These are phyloP conservation scores for Venturia nashicola DNA, from an alignment of 2,329 filamentous ascomycete species.

Conservation along the genomic window DNA sequence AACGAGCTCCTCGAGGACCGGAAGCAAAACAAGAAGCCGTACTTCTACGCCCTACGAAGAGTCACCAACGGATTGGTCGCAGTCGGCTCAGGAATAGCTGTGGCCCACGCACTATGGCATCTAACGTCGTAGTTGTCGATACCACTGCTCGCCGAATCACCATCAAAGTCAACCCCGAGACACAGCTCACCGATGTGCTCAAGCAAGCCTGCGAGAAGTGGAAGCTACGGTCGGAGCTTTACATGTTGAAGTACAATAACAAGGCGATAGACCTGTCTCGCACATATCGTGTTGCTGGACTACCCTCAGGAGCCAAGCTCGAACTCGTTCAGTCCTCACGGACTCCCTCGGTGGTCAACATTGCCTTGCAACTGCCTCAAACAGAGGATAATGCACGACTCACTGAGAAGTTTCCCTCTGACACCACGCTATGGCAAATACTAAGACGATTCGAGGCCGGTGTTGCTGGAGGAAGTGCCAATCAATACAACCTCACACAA, in stretches of 20 bases:
- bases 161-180: slow-evolving; percentile 73
- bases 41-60: slow-evolving; percentile 9
- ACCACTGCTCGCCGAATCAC: slow-evolving; percentile 63
- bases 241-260: slow-evolving; percentile 81
- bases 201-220: slow-evolving; percentile 81
- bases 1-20: slow-evolving; percentile 9
- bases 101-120: slow-evolving; percentile 49
- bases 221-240: slow-evolving; percentile 58
- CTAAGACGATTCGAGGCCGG: slow-evolving; percentile 81
- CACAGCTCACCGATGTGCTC: slow-evolving; percentile 72
- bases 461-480: slow-evolving; percentile 41
- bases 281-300: slow-evolving; percentile 70
- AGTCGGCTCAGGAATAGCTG: slow-evolving; percentile 7
- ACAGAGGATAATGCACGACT: slow-evolving; percentile 61
- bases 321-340: slow-evolving; percentile 82
- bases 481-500: slow-evolving; percentile 65
- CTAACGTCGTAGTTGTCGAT: slow-evolving; percentile 80
- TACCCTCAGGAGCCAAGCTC: slow-evolving; percentile 76
- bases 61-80: slow-evolving; percentile 11
- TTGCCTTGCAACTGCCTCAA: slow-evolving; percentile 75
- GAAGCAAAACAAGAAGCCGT: not conserved
- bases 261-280: slow-evolving; percentile 77
- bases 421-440: slow-evolving; percentile 79
- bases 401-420: slow-evolving; percentile 76
- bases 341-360: slow-evolving; percentile 71